These are phyloP conservation scores for Plasmodium billcollinsi DNA, from an alignment of 169 alveolate genomes.

Conservation along the genomic window DNA sequence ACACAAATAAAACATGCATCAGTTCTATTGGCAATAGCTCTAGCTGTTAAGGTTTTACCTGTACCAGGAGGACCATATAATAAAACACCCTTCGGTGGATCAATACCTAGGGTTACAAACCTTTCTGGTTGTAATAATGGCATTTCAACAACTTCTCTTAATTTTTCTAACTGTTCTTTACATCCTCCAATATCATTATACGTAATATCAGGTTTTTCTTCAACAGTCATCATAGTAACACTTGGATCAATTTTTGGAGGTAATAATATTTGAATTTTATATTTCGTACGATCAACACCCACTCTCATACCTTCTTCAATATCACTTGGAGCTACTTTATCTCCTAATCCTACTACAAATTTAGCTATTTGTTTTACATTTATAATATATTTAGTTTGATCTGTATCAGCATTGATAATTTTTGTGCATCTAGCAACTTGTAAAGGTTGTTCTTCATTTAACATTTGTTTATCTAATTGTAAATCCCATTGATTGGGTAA, in stretches of 20 bases:
- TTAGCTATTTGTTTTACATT: slow-evolving; percentile 98
- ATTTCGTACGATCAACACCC: slow-evolving; percentile 97
- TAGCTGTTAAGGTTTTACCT: slow-evolving; percentile 98
- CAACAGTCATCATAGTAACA: slow-evolving; percentile 99
- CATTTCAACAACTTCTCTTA: slow-evolving; percentile 98
- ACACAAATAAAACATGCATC: slow-evolving; percentile 99
- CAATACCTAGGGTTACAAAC: slow-evolving; percentile 98
- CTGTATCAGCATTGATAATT: slow-evolving; percentile 97
- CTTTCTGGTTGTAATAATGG: slow-evolving; percentile 99
- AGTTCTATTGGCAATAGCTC: slow-evolving; percentile 99
- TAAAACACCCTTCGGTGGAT: slow-evolving; percentile 99
- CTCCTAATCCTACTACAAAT: slow-evolving; percentile 98
- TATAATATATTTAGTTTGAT: slow-evolving; percentile 96
- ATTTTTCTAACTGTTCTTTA: slow-evolving; percentile 97
- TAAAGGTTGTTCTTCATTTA: slow-evolving; percentile 96
- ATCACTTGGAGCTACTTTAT: slow-evolving; percentile 99
- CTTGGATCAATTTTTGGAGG: slow-evolving; percentile 99
- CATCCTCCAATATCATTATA: slow-evolving; percentile 99
- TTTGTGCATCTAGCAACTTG: slow-evolving; percentile 99
- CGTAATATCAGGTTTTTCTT: slow-evolving; percentile 99
- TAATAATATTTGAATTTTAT: slow-evolving; percentile 96
- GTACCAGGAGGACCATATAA: slow-evolving; percentile 98
- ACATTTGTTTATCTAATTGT: slow-evolving; percentile 96
- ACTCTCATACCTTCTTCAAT: slow-evolving; percentile 99
- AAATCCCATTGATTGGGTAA: slow-evolving; percentile 99